phyloP scores from a whole-genome alignment of 2,329 filamentous ascomycete genomes.

The Mariannaea elegans region DNA sequence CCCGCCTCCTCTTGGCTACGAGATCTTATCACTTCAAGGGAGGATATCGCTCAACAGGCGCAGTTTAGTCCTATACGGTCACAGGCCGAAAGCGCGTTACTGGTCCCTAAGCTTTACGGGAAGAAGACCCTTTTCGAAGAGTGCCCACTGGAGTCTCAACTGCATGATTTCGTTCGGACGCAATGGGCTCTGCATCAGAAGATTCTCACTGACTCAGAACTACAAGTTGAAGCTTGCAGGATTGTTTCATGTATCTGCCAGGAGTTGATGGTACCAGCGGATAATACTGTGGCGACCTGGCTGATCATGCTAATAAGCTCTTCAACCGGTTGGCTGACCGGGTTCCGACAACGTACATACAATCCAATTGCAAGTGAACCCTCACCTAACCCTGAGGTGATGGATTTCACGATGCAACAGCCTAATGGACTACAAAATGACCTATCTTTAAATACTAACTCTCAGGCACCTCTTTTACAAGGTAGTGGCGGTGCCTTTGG shows the following conservation, averaged over 20 bases:
- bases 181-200: not conserved
- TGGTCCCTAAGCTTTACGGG: not conserved
- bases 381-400: constrained; percentile 24
- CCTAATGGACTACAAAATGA: not conserved
- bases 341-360: not conserved
- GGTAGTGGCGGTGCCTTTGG: not conserved
- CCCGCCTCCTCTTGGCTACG: constrained; percentile 22
- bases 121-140: constrained; percentile 14
- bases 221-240: constrained; percentile 16
- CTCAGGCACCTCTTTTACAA: not conserved
- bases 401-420: not conserved
- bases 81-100: constrained; percentile 6
- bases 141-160: constrained; percentile 9
- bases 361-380: constrained; percentile 19
- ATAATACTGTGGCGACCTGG: constrained; percentile 10
- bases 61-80: constrained; percentile 15
- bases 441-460: not conserved
- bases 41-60: constrained; percentile 7
- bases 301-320: constrained; percentile 7
- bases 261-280: constrained; percentile 2
- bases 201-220: constrained; percentile 9
- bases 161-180: not conserved
- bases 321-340: constrained; percentile 4
- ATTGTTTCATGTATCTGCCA: constrained; percentile 6
- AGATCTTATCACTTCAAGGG: constrained; percentile 22